Conservation (phyloP, 495 filamentous ascomycete genomes). For the Clavariopsis aquatica region DNA sequence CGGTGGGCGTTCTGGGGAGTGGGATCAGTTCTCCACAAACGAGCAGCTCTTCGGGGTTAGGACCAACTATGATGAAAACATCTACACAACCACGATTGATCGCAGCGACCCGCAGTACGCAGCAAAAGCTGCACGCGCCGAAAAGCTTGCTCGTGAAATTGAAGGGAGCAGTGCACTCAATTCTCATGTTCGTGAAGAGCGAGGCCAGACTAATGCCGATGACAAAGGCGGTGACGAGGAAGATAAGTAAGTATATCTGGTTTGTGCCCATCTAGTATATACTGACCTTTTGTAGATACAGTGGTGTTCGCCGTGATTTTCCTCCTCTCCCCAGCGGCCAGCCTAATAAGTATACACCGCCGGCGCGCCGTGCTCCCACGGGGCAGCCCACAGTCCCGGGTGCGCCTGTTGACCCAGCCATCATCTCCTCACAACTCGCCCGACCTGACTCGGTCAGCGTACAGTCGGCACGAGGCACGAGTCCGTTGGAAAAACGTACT, state of each 20-base stretch:
- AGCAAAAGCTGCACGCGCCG: constrained; percentile 72
- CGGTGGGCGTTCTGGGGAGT: constrained; percentile 48
- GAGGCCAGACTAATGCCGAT: constrained; percentile 67
- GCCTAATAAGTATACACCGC: constrained; percentile 84
- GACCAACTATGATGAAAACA: constrained; percentile 86
- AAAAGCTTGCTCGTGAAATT: constrained; percentile 86
- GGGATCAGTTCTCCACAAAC: constrained; percentile 96
- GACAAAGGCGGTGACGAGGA: constrained; percentile 76
- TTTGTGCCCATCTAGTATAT: not conserved
- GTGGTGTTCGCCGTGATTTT: constrained; percentile 81
- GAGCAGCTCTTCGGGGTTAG: constrained; percentile 82
- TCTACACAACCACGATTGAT: constrained; percentile 91
- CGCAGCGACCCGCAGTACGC: constrained; percentile 77
- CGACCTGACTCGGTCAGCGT: constrained; percentile 49
- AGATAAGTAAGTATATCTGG: constrained; percentile 67
- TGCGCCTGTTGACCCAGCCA: constrained; percentile 76
- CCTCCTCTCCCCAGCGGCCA: constrained; percentile 64
- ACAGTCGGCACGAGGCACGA: constrained; percentile 11
- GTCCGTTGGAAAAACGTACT: constrained; percentile 35
- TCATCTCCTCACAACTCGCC: constrained; percentile 72
- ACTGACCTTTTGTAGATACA: constrained; percentile 62
- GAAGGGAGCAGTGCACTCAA: constrained; percentile 68
- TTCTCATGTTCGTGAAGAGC: constrained; percentile 83
- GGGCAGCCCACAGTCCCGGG: constrained; percentile 69
- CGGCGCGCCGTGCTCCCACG: constrained; percentile 76